These are phyloP conservation scores for Floccularia luteovirens DNA, from an alignment of 768 basidiomycete species.

Conservation along the genomic window DNA sequence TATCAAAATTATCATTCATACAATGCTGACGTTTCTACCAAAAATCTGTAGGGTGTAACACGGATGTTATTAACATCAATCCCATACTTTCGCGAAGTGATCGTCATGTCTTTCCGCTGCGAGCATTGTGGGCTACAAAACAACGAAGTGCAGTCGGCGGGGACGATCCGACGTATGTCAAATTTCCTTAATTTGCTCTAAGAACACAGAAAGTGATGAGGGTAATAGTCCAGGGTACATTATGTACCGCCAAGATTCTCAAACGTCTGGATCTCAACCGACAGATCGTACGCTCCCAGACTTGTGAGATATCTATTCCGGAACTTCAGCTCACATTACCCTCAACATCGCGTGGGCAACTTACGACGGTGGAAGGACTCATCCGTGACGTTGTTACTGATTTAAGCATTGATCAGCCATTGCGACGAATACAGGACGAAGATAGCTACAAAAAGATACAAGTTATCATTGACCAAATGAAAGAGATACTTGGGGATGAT, in stretches of 20 bases:
- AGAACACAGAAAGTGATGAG: neutral
- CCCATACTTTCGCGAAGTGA: conserved; percentile 91
- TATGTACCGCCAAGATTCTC: conserved; percentile 77
- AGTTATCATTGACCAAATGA: conserved; percentile 57
- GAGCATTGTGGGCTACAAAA: conserved; percentile 86
- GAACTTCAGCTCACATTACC: conserved; percentile 92
- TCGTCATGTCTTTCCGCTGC: conserved; percentile 95
- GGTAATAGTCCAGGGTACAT: conserved; percentile 64
- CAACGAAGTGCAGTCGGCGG: conserved; percentile 93
- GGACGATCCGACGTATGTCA: conserved; percentile 69
- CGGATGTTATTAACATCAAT: conserved; percentile 87
- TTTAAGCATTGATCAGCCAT: conserved; percentile 73
- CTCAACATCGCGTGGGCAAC: conserved; percentile 71
- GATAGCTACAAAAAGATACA: conserved; percentile 69
- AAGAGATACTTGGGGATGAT: conserved; percentile 54
- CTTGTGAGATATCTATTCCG: conserved; percentile 76
- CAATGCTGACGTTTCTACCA: conserved; percentile 11
- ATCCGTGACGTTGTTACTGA: conserved; percentile 78
- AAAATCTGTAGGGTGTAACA: conserved; percentile 65
- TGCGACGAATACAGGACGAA: conserved; percentile 75
- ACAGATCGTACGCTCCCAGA: conserved; percentile 85
- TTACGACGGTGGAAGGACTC: conserved; percentile 96
- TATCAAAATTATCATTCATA: neutral
- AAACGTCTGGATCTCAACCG: conserved; percentile 77
- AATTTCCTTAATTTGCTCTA: neutral